These are phyloP conservation scores for Scalesia atractyloides DNA, from an alignment of 129 eudicot genomes.

Conservation along the genomic window DNA sequence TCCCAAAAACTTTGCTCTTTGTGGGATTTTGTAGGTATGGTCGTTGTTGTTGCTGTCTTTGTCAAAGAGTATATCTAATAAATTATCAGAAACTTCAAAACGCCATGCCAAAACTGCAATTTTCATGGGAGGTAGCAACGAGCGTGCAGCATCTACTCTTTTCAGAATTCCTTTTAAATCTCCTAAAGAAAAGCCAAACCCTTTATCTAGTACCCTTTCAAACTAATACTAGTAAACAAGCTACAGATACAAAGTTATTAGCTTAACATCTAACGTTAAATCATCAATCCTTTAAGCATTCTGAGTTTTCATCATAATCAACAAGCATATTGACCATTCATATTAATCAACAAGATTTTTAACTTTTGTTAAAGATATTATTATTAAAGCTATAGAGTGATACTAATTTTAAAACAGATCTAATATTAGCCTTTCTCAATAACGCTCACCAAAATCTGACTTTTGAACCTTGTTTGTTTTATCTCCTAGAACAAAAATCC, in stretches of 20 bases:
- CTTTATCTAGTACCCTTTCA: constrained; percentile 2
- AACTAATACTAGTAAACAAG: not conserved
- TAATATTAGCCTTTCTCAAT: constrained; percentile 5
- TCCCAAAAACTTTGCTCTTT: no score
- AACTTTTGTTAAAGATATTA: no score
- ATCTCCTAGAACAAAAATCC: no score
- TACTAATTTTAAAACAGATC: constrained; percentile 10
- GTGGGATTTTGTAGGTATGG: no score
- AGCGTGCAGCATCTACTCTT: not conserved
- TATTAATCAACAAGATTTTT: not conserved
- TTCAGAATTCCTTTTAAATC: not conserved
- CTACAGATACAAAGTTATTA: not conserved
- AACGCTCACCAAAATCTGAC: constrained; percentile 6
- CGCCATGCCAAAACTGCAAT: constrained; percentile 1
- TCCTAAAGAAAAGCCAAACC: not conserved
- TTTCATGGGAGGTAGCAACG: not conserved
- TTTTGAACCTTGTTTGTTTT: not conserved
- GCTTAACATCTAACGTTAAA: constrained; percentile 4
- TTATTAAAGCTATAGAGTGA: not conserved
- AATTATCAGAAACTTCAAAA: not conserved
- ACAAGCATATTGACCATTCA: not conserved
- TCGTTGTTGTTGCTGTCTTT: not conserved
- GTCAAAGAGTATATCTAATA: not conserved
- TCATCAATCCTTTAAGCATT: not conserved
- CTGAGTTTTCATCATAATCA: not conserved